A percentile compares a stretch with the other conserved stretches of the same genome.
Evolutionary conservation across 495 filamentous ascomycete species (phyloP).

Genomic region (Xylaria palmicola): DNA sequence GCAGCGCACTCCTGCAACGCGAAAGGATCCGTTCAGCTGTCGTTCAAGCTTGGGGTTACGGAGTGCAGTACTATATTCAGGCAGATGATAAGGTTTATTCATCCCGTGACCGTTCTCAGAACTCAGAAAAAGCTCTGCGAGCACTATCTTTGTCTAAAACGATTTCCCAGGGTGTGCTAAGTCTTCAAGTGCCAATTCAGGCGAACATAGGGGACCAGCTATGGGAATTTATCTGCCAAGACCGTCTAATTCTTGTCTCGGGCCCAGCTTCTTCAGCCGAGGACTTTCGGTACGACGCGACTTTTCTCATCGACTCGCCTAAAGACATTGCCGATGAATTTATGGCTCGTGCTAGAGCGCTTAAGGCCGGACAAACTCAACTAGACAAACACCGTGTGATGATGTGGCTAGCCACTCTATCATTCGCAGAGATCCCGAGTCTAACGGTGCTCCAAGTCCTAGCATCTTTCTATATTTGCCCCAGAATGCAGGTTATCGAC

Average conservation of each 20-base stretch:
- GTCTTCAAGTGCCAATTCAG: not conserved
- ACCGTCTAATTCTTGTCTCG: not conserved
- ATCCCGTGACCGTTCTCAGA: slow-evolving; percentile 22
- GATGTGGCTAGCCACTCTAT: slow-evolving; percentile 41
- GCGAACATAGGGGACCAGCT: not conserved
- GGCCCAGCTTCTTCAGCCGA: not conserved
- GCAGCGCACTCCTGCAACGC: slow-evolving; percentile 35
- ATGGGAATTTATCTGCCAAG: not conserved
- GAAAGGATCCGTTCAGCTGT: slow-evolving; percentile 46
- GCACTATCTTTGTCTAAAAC: slow-evolving; percentile 5
- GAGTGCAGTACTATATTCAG: slow-evolving; percentile 46
- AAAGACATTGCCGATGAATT: slow-evolving; percentile 32
- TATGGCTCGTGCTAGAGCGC: slow-evolving; percentile 33
- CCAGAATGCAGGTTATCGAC: slow-evolving; percentile 17
- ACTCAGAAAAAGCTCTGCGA: slow-evolving; percentile 3
- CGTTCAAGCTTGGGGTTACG: slow-evolving; percentile 51
- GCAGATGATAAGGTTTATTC: slow-evolving; percentile 37
- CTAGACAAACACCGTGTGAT: slow-evolving; percentile 40
- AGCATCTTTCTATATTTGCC: slow-evolving; percentile 33
- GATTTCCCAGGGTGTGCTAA: not conserved
- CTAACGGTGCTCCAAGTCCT: slow-evolving; percentile 36
- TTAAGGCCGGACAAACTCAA: slow-evolving; percentile 13
- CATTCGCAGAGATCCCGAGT: slow-evolving; percentile 28
- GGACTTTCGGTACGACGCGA: slow-evolving; percentile 17
- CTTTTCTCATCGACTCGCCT: not conserved